Percentiles rank a stretch among this genome's conserved stretches.
Evolutionary conservation across 225 moss, liverwort and hornwort genomes (phyloP).

Genomic region (Climacium dendroides): DNA sequence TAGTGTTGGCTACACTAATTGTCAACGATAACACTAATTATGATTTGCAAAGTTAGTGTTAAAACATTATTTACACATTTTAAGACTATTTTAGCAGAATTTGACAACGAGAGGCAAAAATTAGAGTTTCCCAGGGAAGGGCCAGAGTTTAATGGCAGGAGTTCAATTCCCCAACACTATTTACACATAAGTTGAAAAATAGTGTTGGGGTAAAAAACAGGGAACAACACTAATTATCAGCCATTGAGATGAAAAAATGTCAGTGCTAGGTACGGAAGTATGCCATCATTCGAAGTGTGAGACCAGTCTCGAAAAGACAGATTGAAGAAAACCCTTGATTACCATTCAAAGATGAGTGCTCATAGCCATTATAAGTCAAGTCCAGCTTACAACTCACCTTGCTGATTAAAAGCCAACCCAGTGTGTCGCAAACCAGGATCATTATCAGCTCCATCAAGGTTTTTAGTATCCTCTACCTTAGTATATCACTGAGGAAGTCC

Average conservation of each 20-base stretch:
- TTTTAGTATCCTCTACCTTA: background rate
- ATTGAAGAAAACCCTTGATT: background rate
- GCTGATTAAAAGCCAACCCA: background rate
- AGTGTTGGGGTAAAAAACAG: too few relatives aligned
- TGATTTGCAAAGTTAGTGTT: too few relatives aligned
- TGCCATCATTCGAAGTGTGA: background rate
- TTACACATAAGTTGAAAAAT: too few relatives aligned
- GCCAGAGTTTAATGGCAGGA: too few relatives aligned
- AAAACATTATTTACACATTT: too few relatives aligned
- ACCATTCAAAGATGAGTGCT: background rate
- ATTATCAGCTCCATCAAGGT: background rate
- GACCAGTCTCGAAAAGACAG: background rate
- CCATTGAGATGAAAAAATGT: background rate
- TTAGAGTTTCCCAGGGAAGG: too few relatives aligned
- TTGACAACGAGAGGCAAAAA: too few relatives aligned
- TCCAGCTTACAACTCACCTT: background rate
- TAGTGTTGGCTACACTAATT: too few relatives aligned
- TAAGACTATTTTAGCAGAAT: too few relatives aligned
- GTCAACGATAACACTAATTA: too few relatives aligned
- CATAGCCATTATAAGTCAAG: background rate
- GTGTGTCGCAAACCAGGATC: background rate
- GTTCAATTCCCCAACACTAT: too few relatives aligned
- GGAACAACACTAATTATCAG: too few relatives aligned
- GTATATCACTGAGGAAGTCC: slow-evolving; percentile 26
- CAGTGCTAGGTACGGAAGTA: background rate